Percentiles rank a stretch among this genome's conserved stretches.
Conservation (phyloP, 1,139 yeast genomes). For the Geotrichum australiense region DNA sequence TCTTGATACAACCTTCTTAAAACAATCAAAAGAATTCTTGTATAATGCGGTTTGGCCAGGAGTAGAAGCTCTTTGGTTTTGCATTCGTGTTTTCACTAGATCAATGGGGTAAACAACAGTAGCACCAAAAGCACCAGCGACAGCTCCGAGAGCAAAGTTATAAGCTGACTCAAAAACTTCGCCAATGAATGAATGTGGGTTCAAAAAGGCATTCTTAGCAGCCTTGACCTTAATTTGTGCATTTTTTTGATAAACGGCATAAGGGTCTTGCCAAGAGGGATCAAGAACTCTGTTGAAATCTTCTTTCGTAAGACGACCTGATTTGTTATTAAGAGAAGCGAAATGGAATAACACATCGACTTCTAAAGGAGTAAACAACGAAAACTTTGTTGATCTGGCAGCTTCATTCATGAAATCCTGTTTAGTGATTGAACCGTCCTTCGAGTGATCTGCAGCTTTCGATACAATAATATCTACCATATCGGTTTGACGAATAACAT, state of each 20-base stretch:
- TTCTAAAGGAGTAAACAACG: constrained; percentile 41
- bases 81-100: constrained; percentile 94
- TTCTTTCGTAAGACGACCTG: constrained; percentile 36
- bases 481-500: constrained; percentile 39
- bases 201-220: constrained; percentile 38
- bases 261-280: constrained; percentile 40
- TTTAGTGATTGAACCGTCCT: constrained; percentile 36
- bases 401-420: constrained; percentile 38
- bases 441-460: constrained; percentile 30
- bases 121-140: constrained; percentile 98
- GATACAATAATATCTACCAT: constrained; percentile 37
- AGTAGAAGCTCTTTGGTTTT: constrained; percentile 72
- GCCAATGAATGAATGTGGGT: constrained; percentile 36
- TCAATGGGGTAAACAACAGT: constrained; percentile 98
- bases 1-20: constrained; percentile 60
- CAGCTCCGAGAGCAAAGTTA: constrained; percentile 83
- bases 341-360: constrained; percentile 41
- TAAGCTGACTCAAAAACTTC: constrained; percentile 74
- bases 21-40: constrained; percentile 80
- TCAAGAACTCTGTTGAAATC: constrained; percentile 40
- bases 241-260: constrained; percentile 32
- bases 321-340: constrained; percentile 33
- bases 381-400: constrained; percentile 37
- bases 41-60: constrained; percentile 49
- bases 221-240: constrained; percentile 35